Conservation (phyloP, 1,284 basidiomycete species). For the Microbotryum silenes-acaulis region DNA sequence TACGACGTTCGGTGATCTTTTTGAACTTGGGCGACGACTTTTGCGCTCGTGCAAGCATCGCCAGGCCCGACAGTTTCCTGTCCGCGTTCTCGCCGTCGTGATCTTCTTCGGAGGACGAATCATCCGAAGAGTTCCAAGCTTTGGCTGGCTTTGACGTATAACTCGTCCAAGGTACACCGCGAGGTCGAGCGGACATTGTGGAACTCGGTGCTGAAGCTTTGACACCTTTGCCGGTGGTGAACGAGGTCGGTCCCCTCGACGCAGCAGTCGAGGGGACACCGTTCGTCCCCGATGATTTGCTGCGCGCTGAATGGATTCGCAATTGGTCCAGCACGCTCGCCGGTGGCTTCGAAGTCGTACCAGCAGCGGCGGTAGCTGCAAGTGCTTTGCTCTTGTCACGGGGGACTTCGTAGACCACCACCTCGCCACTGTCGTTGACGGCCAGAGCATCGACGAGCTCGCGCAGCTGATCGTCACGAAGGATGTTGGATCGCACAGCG, state of each 20-base stretch:
- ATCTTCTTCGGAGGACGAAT: conserved; percentile 51
- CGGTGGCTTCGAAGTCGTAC: too few relatives aligned
- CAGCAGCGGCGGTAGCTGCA: too few relatives aligned
- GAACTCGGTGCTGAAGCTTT: not conserved
- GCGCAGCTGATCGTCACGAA: conserved; percentile 61
- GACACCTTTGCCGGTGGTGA: not conserved
- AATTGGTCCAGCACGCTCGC: too few relatives aligned
- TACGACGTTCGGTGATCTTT: conserved; percentile 49
- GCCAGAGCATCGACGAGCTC: conserved; percentile 63
- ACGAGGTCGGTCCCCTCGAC: too few relatives aligned
- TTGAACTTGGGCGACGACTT: conserved; percentile 52
- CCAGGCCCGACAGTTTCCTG: conserved; percentile 45
- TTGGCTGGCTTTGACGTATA: conserved; percentile 21
- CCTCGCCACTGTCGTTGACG: conserved; percentile 8
- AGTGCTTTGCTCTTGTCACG: not conserved
- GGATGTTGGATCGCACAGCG: conserved; percentile 21
- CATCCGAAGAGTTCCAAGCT: conserved; percentile 42
- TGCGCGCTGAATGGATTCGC: too few relatives aligned
- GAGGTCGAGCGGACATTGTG: conserved; percentile 10
- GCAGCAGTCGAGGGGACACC: too few relatives aligned
- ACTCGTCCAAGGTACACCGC: conserved; percentile 31
- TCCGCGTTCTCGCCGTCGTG: conserved; percentile 44
- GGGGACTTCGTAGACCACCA: conserved; percentile 1
- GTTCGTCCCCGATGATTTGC: too few relatives aligned
- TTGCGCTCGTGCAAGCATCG: conserved; percentile 56